Evolutionary conservation across 768 basidiomycete genomes (phyloP).

Genomic region (Mrakia frigida): DNA sequence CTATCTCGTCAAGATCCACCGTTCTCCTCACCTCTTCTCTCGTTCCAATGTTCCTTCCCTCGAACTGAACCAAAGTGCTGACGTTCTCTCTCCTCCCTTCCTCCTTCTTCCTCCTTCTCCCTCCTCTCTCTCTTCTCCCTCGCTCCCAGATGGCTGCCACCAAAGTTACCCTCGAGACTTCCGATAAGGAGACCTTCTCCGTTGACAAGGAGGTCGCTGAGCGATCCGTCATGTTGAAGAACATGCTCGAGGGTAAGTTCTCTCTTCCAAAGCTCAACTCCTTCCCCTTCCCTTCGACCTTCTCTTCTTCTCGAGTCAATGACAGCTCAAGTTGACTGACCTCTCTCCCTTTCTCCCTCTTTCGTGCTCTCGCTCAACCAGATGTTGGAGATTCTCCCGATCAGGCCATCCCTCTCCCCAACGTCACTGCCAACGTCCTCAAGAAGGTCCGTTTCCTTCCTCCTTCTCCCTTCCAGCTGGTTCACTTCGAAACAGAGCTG

Average conservation of each 20-base stretch:
- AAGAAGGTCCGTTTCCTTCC: constrained; percentile 66
- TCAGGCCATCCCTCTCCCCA: constrained; percentile 89
- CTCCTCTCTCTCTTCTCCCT: not conserved
- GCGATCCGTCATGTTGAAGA: constrained; percentile 94
- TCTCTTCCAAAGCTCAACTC: not conserved
- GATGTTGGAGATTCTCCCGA: constrained; percentile 85
- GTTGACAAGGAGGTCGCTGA: constrained; percentile 93
- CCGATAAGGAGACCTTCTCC: constrained; percentile 89
- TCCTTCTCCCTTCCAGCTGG: not conserved
- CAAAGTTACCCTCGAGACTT: constrained; percentile 76
- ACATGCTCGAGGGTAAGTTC: constrained; percentile 93
- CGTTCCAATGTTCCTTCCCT: not conserved
- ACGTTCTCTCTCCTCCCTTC: not conserved
- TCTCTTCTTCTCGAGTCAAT: not conserved
- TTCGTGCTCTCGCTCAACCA: constrained; percentile 43
- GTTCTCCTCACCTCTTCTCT: not conserved
- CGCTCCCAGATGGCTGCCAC: not conserved
- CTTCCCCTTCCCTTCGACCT: constrained; percentile 3
- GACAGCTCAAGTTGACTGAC: not conserved
- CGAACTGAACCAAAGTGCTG: not conserved
- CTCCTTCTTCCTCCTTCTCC: not conserved
- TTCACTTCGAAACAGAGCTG: not conserved
- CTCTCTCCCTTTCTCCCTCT: not conserved
- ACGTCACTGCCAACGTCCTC: constrained; percentile 84
- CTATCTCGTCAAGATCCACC: no score